Evolutionary conservation across 2,329 filamentous ascomycete species (phyloP).

Genomic region (Apiospora aurea): DNA sequence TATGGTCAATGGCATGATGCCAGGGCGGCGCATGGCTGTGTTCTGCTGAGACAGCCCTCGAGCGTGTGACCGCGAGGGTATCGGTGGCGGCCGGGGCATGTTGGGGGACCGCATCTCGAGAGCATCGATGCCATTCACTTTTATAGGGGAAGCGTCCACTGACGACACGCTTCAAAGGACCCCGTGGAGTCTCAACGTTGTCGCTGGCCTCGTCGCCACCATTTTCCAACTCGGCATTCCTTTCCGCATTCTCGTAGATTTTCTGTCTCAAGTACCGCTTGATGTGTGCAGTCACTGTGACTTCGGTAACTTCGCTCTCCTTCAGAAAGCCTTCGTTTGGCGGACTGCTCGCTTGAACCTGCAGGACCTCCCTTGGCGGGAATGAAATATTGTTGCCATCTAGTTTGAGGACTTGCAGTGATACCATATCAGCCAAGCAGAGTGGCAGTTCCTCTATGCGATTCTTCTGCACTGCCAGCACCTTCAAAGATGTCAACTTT

Average conservation of each 20-base stretch:
- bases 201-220: conserved; percentile 72
- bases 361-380: conserved; percentile 74
- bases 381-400: conserved; percentile 87
- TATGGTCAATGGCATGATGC: conserved; percentile 74
- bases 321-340: conserved; percentile 62
- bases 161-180: conserved; percentile 66
- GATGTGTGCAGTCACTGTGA: conserved; percentile 65
- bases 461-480: conserved; percentile 87
- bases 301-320: conserved; percentile 70
- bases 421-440: conserved; percentile 88
- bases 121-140: conserved; percentile 76
- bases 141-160: conserved; percentile 74
- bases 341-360: conserved; percentile 62
- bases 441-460: conserved; percentile 83
- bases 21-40: conserved; percentile 69
- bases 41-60: conserved; percentile 76
- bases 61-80: conserved; percentile 83
- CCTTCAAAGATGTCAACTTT: conserved; percentile 84
- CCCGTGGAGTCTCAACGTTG: conserved; percentile 79
- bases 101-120: conserved; percentile 73
- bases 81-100: conserved; percentile 72
- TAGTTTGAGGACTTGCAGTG: conserved; percentile 86
- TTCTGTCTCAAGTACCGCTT: conserved; percentile 66
- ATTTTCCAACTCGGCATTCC: conserved; percentile 59
- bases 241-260: conserved; percentile 53